Percentiles rank a stretch among this genome's conserved stretches.
phyloP scores from a whole-genome alignment of 2,329 filamentous ascomycete genomes.

The Penicillium sp. region DNA sequence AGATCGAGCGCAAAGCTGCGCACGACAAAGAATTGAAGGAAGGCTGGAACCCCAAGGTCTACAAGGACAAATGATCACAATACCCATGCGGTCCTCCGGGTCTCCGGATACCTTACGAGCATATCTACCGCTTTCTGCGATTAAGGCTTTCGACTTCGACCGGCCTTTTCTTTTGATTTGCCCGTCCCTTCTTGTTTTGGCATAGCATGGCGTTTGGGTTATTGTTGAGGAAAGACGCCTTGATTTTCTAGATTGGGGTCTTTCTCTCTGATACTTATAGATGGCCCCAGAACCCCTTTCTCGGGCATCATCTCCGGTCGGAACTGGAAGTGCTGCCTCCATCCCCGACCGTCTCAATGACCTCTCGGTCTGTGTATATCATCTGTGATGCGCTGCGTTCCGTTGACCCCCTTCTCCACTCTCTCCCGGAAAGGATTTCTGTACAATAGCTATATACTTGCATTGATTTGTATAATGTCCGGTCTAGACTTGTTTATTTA shows the following conservation, averaged over 20 bases:
- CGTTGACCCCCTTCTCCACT: constrained; percentile 26
- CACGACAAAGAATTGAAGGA: constrained; percentile 76
- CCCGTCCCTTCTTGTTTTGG: constrained; percentile 29
- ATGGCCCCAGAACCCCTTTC: neutral
- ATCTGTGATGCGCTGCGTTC: constrained; percentile 11
- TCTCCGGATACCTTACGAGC: constrained; percentile 1
- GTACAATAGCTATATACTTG: constrained; percentile 29
- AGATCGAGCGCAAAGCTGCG: constrained; percentile 67
- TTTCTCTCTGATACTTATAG: constrained; percentile 9
- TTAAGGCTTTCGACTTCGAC: constrained; percentile 1
- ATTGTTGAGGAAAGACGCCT: constrained; percentile 26
- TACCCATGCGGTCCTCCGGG: neutral
- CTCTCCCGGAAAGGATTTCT: constrained; percentile 21
- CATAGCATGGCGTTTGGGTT: constrained; percentile 46
- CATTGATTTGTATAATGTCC: constrained; percentile 19
- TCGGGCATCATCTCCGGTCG: neutral
- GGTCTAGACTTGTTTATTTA: constrained; percentile 1
- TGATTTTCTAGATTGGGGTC: constrained; percentile 18
- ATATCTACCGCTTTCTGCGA: neutral
- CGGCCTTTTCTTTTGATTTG: constrained; percentile 8
- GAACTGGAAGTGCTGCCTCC: constrained; percentile 1
- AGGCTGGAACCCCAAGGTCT: constrained; percentile 93
- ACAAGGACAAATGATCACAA: constrained; percentile 68
- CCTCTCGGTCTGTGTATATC: constrained; percentile 25
- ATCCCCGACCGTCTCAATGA: constrained; percentile 4